Base-by-base conservation (phyloP, 176 grass and related monocot genomes). In the Chloris gayana region DNA sequence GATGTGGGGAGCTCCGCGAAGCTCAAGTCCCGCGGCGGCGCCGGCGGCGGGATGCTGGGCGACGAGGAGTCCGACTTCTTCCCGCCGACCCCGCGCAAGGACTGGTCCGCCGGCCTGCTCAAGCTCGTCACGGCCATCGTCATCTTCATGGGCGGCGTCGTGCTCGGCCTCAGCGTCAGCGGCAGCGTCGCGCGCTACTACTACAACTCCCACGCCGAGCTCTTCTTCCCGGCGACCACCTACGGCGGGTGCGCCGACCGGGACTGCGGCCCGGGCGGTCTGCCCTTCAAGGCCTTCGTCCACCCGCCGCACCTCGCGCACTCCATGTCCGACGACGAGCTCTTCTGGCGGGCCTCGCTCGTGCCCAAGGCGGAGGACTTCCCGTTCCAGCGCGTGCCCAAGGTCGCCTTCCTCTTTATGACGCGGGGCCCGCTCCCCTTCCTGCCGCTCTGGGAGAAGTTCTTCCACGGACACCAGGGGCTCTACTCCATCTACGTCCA, bases 381-480 rank as follows among this genome's bases (percentile, higher is more conserved):
- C 32, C 93, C 93, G 0, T 95, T 95, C 67, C 82, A 89, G 66
- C 65, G 93, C 10, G 93, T 92, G 19, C 93, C 93, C 22, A 95
- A 95, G 85, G 93, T 95, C 30, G 93, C 93, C 26, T 92, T 92
- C 87, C 71, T 95, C 73, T 95, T 95, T 82, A 95, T 95, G 93
- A 88, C 93, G 2, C 32, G 93, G 0, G 93, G 93, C 0, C 90
- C 93, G 0, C 71, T 95, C 22, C 93, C 90, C 0, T 95, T 95
- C 29, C 70, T 75, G 0, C 90, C 90, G 22, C 75, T 95, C 14
- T 95, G 93, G 93, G 93, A 95, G 3, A 53, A 73, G 19, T 95
- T 95, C 85, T 95, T 95, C 87, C 46, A 42, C 0, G 70, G 79
- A 0, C 90, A 95, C 51, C 74, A 85, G 37, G 93, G 93, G 7